Conservation (phyloP, 257 asterid species). For the Vinca minor region DNA sequence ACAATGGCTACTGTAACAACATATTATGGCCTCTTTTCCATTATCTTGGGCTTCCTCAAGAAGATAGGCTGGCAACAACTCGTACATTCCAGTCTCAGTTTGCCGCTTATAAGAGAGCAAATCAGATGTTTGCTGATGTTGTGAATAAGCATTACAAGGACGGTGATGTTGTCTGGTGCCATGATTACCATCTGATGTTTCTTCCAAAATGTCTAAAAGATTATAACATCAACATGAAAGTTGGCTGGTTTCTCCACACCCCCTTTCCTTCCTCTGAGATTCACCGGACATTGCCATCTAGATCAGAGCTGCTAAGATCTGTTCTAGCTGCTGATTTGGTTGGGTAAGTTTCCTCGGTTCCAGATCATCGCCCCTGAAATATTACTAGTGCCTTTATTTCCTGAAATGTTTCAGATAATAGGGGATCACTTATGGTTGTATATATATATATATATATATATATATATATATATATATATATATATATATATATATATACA, state of each 20-base stretch:
- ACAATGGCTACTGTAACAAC: constrained; percentile 83
- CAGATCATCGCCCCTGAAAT: too few species aligned
- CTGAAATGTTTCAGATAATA: not conserved
- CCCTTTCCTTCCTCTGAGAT: constrained; percentile 90
- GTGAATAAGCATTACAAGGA: constrained; percentile 67
- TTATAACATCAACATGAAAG: constrained; percentile 62
- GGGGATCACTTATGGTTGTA: not conserved
- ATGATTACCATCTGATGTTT: constrained; percentile 86
- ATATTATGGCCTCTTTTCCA: constrained; percentile 93
- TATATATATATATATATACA: too few species aligned
- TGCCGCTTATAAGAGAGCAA: constrained; percentile 74
- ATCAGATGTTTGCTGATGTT: constrained; percentile 81
- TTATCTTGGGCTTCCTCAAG: constrained; percentile 86
- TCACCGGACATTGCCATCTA: constrained; percentile 73
- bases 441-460: not conserved
- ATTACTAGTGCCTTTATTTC: too few species aligned
- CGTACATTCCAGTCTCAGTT: constrained; percentile 86
- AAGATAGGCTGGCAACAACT: constrained; percentile 89
- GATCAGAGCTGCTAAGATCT: constrained; percentile 73
- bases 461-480: too few species aligned
- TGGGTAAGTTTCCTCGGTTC: constrained; percentile 41
- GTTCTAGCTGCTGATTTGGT: constrained; percentile 88
- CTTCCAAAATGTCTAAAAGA: constrained; percentile 77
- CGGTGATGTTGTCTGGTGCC: constrained; percentile 95
- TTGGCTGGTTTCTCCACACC: constrained; percentile 93